Percentiles rank a stretch among this genome's conserved stretches.
Evolutionary conservation across 2,329 filamentous ascomycete species (phyloP).

Genomic region (Trematosphaeria pertusa): DNA sequence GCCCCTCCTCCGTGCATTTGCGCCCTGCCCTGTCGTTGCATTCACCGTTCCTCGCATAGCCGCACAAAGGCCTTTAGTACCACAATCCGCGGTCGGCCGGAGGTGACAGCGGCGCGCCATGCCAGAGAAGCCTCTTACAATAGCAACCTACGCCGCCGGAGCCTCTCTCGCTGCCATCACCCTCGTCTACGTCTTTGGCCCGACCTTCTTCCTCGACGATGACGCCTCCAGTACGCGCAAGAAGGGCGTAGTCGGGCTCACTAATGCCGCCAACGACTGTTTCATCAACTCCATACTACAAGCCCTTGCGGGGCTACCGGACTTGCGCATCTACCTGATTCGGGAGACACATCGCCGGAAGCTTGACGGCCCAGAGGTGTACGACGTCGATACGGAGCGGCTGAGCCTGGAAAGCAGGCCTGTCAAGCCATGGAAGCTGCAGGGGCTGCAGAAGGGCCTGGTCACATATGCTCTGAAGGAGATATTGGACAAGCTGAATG

Average conservation of each 20-base stretch:
- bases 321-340: slow-evolving; percentile 90
- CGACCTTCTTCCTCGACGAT: slow-evolving; percentile 94
- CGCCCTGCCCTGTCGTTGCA: slow-evolving; percentile 18
- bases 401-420: slow-evolving; percentile 50
- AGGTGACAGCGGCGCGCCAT: slow-evolving; percentile 56
- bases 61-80: slow-evolving; percentile 22
- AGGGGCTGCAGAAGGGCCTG: slow-evolving; percentile 75
- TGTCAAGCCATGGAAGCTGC: slow-evolving; percentile 56
- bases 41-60: slow-evolving; percentile 22
- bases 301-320: slow-evolving; percentile 86
- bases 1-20: slow-evolving; percentile 5
- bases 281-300: slow-evolving; percentile 94
- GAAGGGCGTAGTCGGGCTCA: slow-evolving; percentile 85
- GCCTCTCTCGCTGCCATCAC: slow-evolving; percentile 94
- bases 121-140: slow-evolving; percentile 82
- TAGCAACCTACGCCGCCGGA: slow-evolving; percentile 92
- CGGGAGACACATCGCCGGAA: slow-evolving; percentile 84
- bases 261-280: slow-evolving; percentile 84
- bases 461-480: slow-evolving; percentile 90
- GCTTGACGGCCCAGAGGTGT: slow-evolving; percentile 79
- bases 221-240: slow-evolving; percentile 69
- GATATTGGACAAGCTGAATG: slow-evolving; percentile 90
- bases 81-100: slow-evolving; percentile 16
- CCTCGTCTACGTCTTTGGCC: slow-evolving; percentile 95
- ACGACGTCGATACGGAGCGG: slow-evolving; percentile 65